A percentile compares a stretch with the other conserved stretches of the same genome.
Conservation (phyloP, 2,329 filamentous ascomycete species). For the Tricladium varicosporioides region DNA sequence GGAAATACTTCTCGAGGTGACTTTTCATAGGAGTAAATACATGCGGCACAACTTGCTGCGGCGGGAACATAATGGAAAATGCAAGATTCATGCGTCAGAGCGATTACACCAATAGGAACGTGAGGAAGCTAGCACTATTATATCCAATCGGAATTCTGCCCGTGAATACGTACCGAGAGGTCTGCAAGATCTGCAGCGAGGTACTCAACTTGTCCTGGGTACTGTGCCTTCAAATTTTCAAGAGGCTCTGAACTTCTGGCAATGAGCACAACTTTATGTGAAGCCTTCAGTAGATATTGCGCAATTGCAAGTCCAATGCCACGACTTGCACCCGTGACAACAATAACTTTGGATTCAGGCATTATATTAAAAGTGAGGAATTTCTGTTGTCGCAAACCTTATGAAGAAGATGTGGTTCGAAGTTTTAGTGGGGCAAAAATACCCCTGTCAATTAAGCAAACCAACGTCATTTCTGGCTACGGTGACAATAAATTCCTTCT, state of each 20-base stretch:
- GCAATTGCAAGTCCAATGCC: conserved; percentile 60
- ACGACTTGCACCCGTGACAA: conserved; percentile 65
- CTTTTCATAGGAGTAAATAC: no score
- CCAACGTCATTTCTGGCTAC: background rate
- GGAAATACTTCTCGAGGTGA: no score
- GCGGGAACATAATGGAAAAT: no score
- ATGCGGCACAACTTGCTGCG: no score
- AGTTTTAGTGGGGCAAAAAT: background rate
- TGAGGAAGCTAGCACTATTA: no score
- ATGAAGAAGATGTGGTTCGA: background rate
- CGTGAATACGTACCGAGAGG: conserved; percentile 42
- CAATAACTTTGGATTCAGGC: conserved; percentile 63
- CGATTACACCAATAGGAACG: no score
- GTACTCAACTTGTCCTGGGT: conserved; percentile 53
- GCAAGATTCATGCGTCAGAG: no score
- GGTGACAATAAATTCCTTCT: background rate
- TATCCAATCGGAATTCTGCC: no score
- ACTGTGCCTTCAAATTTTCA: conserved; percentile 48
- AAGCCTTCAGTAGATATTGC: conserved; percentile 47
- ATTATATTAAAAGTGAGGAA: conserved; percentile 7
- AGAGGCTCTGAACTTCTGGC: conserved; percentile 52
- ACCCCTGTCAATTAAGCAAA: conserved; percentile 4
- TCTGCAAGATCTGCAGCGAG: conserved; percentile 55
- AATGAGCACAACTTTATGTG: conserved; percentile 58
- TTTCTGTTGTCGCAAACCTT: background rate